Evolutionary conservation across 2,329 filamentous ascomycete species (phyloP).

Genomic region (Cadophora sp.): DNA sequence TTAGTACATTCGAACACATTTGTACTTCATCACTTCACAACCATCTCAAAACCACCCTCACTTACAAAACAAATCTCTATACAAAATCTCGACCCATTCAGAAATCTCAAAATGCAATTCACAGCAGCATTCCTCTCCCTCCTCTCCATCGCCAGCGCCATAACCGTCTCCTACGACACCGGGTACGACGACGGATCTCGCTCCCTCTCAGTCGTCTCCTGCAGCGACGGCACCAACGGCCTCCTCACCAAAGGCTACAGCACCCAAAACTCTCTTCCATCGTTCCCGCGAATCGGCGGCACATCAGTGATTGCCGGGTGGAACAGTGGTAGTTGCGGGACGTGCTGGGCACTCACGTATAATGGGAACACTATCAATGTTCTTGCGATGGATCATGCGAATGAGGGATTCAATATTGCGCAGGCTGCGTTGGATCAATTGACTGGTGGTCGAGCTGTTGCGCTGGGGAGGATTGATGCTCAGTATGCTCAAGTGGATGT

Average conservation of each 20-base stretch:
- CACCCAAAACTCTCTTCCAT: constrained; percentile 57
- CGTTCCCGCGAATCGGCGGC: constrained; percentile 64
- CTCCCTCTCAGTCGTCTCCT: constrained; percentile 64
- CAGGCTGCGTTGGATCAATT: constrained; percentile 61
- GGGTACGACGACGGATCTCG: constrained; percentile 69
- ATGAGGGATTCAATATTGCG: constrained; percentile 62
- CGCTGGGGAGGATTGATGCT: constrained; percentile 61
- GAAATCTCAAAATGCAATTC: constrained; percentile 52
- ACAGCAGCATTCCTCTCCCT: constrained; percentile 50
- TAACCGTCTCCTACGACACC: constrained; percentile 72
- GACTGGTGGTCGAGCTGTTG: constrained; percentile 57
- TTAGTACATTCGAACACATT: neutral
- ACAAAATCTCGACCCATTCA: neutral
- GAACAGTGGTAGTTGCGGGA: constrained; percentile 62
- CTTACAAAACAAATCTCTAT: neutral
- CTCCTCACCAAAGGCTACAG: constrained; percentile 62
- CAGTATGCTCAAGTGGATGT: constrained; percentile 52
- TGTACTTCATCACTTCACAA: neutral
- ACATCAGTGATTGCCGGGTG: constrained; percentile 58
- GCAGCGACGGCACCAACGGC: constrained; percentile 73
- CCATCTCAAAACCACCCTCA: neutral
- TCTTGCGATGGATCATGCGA: constrained; percentile 61
- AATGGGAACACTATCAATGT: constrained; percentile 59
- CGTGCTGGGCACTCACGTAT: constrained; percentile 63
- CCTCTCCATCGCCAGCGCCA: constrained; percentile 47